Conservation (phyloP, 2,329 filamentous ascomycete genomes). For the Colletotrichum liaoningense region DNA sequence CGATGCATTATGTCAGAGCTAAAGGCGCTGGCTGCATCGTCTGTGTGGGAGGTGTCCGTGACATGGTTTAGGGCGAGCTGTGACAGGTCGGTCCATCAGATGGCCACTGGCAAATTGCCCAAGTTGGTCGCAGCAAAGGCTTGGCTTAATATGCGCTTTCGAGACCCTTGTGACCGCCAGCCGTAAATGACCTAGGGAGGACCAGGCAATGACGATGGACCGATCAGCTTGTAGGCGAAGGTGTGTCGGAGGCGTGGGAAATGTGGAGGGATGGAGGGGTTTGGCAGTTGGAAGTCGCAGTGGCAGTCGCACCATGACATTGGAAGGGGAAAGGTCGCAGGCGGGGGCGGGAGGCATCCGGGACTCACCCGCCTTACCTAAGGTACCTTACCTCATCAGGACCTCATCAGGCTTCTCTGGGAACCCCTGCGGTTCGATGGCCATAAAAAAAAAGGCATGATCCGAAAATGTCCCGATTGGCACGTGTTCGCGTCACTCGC, state of each 20-base stretch:
- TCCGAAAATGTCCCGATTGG: background rate
- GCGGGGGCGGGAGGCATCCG: conserved; percentile 24
- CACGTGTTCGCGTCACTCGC: background rate
- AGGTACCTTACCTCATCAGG: background rate
- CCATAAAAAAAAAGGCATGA: too few relatives aligned
- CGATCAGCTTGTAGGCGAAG: conserved; percentile 27
- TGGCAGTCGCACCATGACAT: background rate
- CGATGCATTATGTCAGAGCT: conserved; percentile 32
- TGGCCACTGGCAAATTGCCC: background rate
- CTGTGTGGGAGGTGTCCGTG: conserved; percentile 23
- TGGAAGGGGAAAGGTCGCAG: background rate
- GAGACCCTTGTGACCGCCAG: conserved; percentile 18
- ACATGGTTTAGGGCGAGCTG: conserved; percentile 34
- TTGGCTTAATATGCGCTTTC: conserved; percentile 18
- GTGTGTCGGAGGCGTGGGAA: conserved; percentile 26
- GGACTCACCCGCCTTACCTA: background rate
- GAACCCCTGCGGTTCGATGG: background rate
- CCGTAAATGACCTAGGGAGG: background rate
- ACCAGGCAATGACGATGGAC: conserved; percentile 23
- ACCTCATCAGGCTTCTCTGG: background rate
- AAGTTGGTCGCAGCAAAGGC: conserved; percentile 3
- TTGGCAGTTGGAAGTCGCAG: too few relatives aligned
- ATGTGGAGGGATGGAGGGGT: conserved; percentile 7
- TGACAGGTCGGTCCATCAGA: conserved; percentile 27
- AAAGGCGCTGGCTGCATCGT: conserved; percentile 13